phyloP scores from a whole-genome alignment of 2,329 filamentous ascomycete genomes.

The Trichoderma cornu-damae region DNA sequence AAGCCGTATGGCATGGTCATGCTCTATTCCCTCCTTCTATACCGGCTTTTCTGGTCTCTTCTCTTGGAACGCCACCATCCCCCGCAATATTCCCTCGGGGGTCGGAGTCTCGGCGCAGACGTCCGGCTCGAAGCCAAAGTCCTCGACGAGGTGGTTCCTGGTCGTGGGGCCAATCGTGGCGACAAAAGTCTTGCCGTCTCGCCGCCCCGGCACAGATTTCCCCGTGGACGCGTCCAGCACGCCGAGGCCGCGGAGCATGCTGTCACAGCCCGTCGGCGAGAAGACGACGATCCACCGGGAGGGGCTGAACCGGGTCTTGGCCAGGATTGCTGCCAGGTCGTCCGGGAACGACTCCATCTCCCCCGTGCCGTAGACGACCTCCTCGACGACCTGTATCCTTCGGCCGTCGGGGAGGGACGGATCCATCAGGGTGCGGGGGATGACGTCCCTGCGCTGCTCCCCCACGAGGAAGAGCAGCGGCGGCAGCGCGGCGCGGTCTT shows the following conservation, averaged over 20 bases:
- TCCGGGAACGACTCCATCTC: slow-evolving; percentile 72
- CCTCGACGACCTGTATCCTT: slow-evolving; percentile 66
- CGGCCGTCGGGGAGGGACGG: slow-evolving; percentile 41
- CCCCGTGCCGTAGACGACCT: slow-evolving; percentile 80
- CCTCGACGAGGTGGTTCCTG: slow-evolving; percentile 61
- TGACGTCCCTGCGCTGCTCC: slow-evolving; percentile 83
- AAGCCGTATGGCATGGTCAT: too few relatives aligned
- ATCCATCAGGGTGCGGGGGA: slow-evolving; percentile 72
- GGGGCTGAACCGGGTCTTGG: slow-evolving; percentile 36
- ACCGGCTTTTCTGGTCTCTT: neutral
- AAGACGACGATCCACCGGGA: slow-evolving; percentile 72
- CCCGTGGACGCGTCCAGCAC: slow-evolving; percentile 45
- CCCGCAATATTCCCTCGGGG: slow-evolving; percentile 69
- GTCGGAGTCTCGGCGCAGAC: slow-evolving; percentile 79
- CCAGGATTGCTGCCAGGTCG: slow-evolving; percentile 55
- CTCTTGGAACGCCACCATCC: slow-evolving; percentile 46
- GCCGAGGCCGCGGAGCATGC: slow-evolving; percentile 51
- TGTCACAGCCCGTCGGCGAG: slow-evolving; percentile 60
- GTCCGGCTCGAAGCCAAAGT: slow-evolving; percentile 64
- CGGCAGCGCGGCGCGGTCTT: slow-evolving; percentile 42
- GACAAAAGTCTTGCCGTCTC: slow-evolving; percentile 53
- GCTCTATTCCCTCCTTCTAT: neutral
- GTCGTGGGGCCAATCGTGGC: slow-evolving; percentile 95
- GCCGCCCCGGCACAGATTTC: slow-evolving; percentile 30
- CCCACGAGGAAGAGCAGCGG: slow-evolving; percentile 83